Evolutionary conservation across 2,329 filamentous ascomycete species (phyloP).

Genomic region (Orbilia quercus): DNA sequence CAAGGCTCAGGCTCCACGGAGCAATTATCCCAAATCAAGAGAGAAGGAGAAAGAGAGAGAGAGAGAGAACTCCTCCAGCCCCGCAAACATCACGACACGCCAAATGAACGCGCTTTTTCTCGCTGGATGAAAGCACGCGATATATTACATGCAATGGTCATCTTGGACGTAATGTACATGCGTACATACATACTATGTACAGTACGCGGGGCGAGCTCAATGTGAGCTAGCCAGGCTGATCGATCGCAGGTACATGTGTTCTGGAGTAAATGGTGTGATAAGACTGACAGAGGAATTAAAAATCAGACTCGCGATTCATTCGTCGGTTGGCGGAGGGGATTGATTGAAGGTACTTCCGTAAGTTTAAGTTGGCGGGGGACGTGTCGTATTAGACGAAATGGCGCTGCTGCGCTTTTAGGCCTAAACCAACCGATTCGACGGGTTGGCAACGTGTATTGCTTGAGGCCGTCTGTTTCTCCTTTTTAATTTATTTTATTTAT

Average conservation of each 20-base stretch:
- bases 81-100: conserved; percentile 2
- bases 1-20: conserved; percentile 20
- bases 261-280: too few species aligned
- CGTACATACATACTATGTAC: too few species aligned
- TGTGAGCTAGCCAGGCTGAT: not conserved
- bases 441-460: too few species aligned
- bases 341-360: too few species aligned
- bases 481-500: not conserved
- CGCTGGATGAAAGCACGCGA: conserved; percentile 1
- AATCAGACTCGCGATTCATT: conserved; percentile 3
- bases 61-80: conserved; percentile 3
- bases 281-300: conserved; percentile 4
- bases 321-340: conserved; percentile 12
- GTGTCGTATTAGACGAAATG: conserved; percentile 14
- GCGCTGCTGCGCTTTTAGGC: conserved; percentile 17
- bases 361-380: conserved; percentile 1
- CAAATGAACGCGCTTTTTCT: not conserved
- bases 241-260: not conserved
- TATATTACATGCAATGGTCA: too few species aligned
- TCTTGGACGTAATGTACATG: too few species aligned
- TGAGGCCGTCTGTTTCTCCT: not conserved
- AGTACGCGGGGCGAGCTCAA: conserved; percentile 2
- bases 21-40: conserved; percentile 6
- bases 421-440: conserved; percentile 10
- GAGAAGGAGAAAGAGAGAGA: not conserved